Conservation (phyloP, 129 eudicot species). For the Scalesia atractyloides region DNA sequence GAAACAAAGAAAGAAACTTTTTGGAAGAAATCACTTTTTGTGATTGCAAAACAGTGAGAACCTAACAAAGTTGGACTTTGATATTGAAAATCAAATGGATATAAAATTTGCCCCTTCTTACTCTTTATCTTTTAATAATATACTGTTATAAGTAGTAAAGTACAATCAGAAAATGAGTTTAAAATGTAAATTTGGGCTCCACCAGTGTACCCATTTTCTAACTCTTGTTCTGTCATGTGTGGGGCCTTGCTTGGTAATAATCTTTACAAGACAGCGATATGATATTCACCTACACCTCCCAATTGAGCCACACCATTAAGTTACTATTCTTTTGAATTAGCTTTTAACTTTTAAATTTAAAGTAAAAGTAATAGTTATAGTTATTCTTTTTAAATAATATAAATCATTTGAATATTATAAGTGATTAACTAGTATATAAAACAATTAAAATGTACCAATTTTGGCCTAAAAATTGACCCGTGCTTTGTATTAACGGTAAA, state of each 20-base stretch:
- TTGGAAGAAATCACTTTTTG: constrained; percentile 22
- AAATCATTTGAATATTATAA: too few species aligned
- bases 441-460: too few species aligned
- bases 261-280: not conserved
- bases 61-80: constrained; percentile 35
- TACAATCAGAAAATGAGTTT: constrained; percentile 28
- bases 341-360: too few species aligned
- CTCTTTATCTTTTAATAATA: constrained; percentile 26
- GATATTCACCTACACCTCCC: too few species aligned
- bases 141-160: constrained; percentile 19
- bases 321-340: too few species aligned
- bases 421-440: too few species aligned
- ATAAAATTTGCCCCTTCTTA: constrained; percentile 2
- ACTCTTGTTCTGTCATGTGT: constrained; percentile 9
- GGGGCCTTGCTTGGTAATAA: not conserved
- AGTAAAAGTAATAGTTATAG: too few species aligned
- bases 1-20: constrained; percentile 22
- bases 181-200: constrained; percentile 33
- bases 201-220: constrained; percentile 31
- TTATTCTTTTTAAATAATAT: too few species aligned
- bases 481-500: too few species aligned
- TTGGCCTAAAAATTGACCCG: too few species aligned
- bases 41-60: constrained; percentile 36
- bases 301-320: too few species aligned
- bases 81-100: constrained; percentile 12